These are phyloP conservation scores for Cephaloascus albidus DNA, from an alignment of 805 yeast species.

Conservation along the genomic window DNA sequence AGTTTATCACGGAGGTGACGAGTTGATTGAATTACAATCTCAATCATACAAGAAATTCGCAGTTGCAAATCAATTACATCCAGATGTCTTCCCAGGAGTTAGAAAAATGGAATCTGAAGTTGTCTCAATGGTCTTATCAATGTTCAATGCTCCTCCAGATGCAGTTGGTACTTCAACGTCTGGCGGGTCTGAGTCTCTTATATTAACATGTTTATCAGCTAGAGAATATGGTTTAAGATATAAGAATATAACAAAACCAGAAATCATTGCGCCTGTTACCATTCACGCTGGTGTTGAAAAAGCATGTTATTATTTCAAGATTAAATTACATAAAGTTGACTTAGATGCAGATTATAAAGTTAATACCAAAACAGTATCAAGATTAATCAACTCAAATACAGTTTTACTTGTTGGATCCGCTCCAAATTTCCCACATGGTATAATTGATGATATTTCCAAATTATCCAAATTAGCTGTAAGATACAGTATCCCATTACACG, in stretches of 20 bases:
- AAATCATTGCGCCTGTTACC: conserved; percentile 81
- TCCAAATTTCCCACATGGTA: conserved; percentile 96
- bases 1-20: conserved; percentile 92
- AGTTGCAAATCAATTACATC: conserved; percentile 91
- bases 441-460: conserved; percentile 78
- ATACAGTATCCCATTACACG: conserved; percentile 79
- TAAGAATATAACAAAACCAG: conserved; percentile 62
- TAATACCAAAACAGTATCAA: conserved; percentile 49
- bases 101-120: conserved; percentile 95
- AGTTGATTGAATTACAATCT: conserved; percentile 64
- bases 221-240: conserved; percentile 58
- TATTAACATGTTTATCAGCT: conserved; percentile 83
- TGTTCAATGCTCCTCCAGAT: conserved; percentile 67
- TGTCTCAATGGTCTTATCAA: conserved; percentile 76
- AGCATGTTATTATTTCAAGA: conserved; percentile 85
- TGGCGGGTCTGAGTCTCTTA: conserved; percentile 92
- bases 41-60: conserved; percentile 68
- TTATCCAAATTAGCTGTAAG: conserved; percentile 57
- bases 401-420: conserved; percentile 87
- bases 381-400: conserved; percentile 69
- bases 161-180: conserved; percentile 71
- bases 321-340: conserved; percentile 74
- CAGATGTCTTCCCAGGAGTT: conserved; percentile 94
- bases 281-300: conserved; percentile 94
- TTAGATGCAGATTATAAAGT: conserved; percentile 68